These are phyloP conservation scores for Venturia pyrina DNA, from an alignment of 2,329 filamentous ascomycete genomes.

Conservation along the genomic window DNA sequence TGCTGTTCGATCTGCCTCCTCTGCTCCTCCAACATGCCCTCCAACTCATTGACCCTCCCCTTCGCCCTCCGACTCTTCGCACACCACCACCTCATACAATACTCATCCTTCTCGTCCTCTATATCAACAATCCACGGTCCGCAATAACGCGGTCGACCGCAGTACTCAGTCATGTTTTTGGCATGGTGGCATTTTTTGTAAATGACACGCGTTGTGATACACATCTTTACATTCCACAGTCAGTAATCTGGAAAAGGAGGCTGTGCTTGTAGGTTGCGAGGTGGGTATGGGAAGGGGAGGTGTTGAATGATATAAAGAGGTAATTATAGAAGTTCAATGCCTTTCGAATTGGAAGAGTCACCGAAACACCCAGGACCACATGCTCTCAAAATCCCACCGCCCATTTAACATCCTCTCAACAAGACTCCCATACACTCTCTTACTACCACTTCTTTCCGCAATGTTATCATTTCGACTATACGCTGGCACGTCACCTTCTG, in stretches of 20 bases:
- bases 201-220: background rate
- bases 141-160: background rate
- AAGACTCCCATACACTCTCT: background rate
- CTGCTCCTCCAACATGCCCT: background rate
- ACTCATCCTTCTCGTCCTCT: background rate
- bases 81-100: background rate
- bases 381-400: background rate
- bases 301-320: too few relatives aligned
- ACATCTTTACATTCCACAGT: background rate
- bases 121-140: background rate
- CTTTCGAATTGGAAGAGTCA: background rate
- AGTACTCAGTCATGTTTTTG: background rate
- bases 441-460: background rate
- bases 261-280: background rate
- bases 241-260: background rate
- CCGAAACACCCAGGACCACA: too few relatives aligned
- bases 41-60: background rate
- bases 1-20: background rate
- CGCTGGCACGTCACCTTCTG: background rate
- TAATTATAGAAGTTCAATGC: background rate
- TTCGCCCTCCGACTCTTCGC: background rate
- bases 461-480: background rate
- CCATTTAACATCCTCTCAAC: background rate
- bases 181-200: background rate
- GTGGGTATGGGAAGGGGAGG: background rate